Base-by-base conservation (phyloP, 2,329 filamentous ascomycete species). In the Byssothecium circinans region DNA sequence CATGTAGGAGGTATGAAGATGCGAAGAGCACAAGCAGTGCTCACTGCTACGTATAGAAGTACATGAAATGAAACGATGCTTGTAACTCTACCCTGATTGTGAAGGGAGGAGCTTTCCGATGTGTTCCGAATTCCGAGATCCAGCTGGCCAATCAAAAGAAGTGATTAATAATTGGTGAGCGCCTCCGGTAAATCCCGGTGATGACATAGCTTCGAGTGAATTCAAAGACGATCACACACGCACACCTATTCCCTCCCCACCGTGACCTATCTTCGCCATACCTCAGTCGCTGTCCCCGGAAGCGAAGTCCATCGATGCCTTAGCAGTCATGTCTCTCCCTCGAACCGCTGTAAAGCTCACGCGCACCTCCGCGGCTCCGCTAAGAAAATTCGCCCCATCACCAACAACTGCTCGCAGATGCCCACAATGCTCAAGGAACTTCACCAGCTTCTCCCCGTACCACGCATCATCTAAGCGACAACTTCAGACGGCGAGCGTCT, bases 401-500 rank as follows among this genome's bases (percentile, higher is more conserved):
- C 45, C 61, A 22, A 52, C 57, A 36, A 45, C 57, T 35, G 49
- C 60, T 41, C 64, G 60, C 52, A 52, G 51, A 42, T 78, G 75
- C 58, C 63, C 70, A 45, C 73, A 73, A 64, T 78, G 75, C 57
- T 61, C 74, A 35, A 75, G 75, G 52, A 67, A 70, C 20, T 77
- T 78, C 58, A 74, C 75, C 35, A 72, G 73, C 19, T 70, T 65
- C 50, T 62, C 50, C 33, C 62, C 67, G 5, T 65, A 62, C 49
- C 58, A 61, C 6, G 66, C 69, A 45, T 67, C 69, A 11, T 61
- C 65, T 2, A 70, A 67, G 60, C 59, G 70, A 18, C 67, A 68
- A 52, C 78, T 88, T 65, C 83, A 85, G 66, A 87, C 84, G 11
- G 82, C 81, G 25, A 85, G 82, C 15, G 81, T 82, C 39, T 84